These are phyloP conservation scores for Beta lomatogona DNA, from an alignment of 179 eudicot genomes.

Conservation along the genomic window DNA sequence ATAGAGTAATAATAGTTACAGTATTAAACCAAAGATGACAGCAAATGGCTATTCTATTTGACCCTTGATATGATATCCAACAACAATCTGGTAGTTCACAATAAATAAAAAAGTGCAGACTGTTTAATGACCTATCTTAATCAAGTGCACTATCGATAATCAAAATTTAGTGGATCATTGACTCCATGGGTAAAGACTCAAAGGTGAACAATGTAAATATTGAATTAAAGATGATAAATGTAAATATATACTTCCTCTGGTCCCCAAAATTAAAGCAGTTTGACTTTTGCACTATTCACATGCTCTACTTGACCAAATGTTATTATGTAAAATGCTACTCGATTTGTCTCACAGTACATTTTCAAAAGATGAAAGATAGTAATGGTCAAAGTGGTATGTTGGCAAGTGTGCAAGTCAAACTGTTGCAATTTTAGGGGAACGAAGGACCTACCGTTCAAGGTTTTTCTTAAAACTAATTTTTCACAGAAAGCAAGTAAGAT, in stretches of 20 bases:
- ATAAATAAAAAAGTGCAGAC: background rate
- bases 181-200: background rate
- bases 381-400: no score
- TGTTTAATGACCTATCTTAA: background rate
- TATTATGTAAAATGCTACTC: no score
- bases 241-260: background rate
- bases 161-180: background rate
- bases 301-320: no score
- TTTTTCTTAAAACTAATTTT: no score
- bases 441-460: no score
- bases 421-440: no score
- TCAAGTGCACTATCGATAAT: background rate
- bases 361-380: no score
- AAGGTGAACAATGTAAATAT: background rate
- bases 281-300: no score
- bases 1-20: background rate
- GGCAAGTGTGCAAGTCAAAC: no score
- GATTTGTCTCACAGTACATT: no score
- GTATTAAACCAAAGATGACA: background rate
- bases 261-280: no score
- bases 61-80: background rate
- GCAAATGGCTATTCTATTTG: background rate
- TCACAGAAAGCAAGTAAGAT: background rate
- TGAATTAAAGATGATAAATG: background rate
- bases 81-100: background rate